phyloP scores from a whole-genome alignment of 2,329 filamentous ascomycete species.

The Cryphonectria radicalis region DNA sequence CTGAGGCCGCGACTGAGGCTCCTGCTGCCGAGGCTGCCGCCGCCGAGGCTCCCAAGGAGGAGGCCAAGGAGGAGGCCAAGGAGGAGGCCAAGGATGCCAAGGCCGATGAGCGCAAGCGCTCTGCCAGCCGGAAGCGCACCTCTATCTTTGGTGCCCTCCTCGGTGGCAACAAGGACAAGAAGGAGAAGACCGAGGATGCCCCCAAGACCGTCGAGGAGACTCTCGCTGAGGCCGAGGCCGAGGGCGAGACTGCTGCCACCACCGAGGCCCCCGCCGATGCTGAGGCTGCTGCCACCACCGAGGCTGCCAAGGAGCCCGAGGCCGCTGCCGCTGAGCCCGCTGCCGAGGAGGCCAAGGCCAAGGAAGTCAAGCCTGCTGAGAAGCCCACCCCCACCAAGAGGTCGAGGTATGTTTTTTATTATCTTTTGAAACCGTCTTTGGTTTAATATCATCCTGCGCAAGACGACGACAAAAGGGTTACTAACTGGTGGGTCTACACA shows the following conservation, averaged over 20 bases:
- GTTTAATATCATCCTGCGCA: constrained; percentile 15
- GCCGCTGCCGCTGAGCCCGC: constrained; percentile 42
- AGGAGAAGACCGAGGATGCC: constrained; percentile 49
- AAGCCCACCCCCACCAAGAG: constrained; percentile 59
- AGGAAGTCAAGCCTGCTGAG: constrained; percentile 33
- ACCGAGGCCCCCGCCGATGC: constrained; percentile 32
- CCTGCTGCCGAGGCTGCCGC: constrained; percentile 40
- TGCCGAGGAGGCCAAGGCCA: constrained; percentile 39
- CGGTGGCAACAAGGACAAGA: constrained; percentile 58
- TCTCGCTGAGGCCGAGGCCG: constrained; percentile 27
- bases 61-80: constrained; percentile 40
- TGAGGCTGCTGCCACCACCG: constrained; percentile 14
- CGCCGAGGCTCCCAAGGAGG: constrained; percentile 35
- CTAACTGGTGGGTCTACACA: constrained; percentile 32
- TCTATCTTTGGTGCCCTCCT: constrained; percentile 65
- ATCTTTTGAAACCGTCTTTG: constrained; percentile 28
- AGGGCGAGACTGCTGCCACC: constrained; percentile 39
- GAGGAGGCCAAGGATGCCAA: constrained; percentile 46
- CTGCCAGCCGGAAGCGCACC: constrained; percentile 66
- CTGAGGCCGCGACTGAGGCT: constrained; percentile 38
- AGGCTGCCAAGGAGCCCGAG: constrained; percentile 32
- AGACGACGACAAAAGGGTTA: background rate
- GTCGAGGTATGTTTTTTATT: constrained; percentile 47
- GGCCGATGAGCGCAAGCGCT: constrained; percentile 64
- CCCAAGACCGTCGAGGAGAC: constrained; percentile 42